These are phyloP conservation scores for Botrytis byssoidea DNA, from an alignment of 2,329 filamentous ascomycete species.

Conservation along the genomic window DNA sequence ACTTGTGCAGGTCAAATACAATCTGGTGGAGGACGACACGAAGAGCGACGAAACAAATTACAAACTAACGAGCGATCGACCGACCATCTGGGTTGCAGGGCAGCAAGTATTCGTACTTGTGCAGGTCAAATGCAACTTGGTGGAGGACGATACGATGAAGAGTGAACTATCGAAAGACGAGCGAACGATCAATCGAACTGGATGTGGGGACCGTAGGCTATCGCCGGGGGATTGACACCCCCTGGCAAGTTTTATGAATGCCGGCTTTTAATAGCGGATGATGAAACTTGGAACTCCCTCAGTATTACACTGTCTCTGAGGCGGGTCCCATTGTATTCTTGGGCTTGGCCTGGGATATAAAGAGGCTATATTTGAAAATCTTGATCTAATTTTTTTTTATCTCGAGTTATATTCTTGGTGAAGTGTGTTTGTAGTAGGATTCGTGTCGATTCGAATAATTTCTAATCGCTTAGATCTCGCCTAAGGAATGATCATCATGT, in stretches of 20 bases:
- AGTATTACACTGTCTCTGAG: slow-evolving; percentile 1
- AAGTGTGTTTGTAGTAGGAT: background rate
- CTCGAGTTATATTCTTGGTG: too few species aligned
- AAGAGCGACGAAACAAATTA: fast-evolving
- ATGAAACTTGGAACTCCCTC: background rate
- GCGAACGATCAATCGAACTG: background rate
- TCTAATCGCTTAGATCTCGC: background rate
- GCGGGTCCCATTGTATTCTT: slow-evolving; percentile 6
- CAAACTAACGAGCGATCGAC: too few species aligned
- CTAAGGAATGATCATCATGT: background rate
- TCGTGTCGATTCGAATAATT: background rate
- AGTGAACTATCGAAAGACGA: background rate
- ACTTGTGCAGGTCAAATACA: background rate
- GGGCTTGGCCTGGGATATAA: slow-evolving; percentile 10
- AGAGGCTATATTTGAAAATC: background rate
- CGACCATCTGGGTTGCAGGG: background rate
- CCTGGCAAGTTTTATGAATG: background rate
- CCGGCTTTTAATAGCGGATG: background rate
- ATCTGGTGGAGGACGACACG: background rate
- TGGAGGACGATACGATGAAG: background rate
- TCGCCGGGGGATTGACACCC: background rate
- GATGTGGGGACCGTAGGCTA: background rate
- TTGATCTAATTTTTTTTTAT: too few species aligned
- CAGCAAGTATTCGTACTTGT: background rate
- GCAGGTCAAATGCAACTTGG: background rate